Evolutionary conservation across 306 rosid genomes (phyloP).

Genomic region (Prinsepia uniflora): DNA sequence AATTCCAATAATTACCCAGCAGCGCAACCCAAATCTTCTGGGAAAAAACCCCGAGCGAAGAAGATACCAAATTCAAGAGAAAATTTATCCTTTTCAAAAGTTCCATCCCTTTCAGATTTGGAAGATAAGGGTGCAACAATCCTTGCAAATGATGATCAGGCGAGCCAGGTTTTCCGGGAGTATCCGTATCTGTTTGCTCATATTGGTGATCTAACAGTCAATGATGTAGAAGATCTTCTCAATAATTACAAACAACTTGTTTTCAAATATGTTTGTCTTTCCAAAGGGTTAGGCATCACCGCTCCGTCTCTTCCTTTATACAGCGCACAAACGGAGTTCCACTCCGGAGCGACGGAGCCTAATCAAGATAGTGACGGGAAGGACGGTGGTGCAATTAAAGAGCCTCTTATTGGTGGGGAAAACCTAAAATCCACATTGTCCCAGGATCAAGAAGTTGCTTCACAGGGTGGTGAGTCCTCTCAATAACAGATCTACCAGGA

Average conservation of each 20-base stretch:
- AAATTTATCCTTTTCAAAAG: conserved; percentile 40
- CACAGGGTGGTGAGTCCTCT: conserved; percentile 35
- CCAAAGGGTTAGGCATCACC: conserved; percentile 62
- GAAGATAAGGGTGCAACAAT: conserved; percentile 79
- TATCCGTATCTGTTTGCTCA: conserved; percentile 77
- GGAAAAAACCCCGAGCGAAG: conserved; percentile 37
- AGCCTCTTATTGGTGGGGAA: conserved; percentile 37
- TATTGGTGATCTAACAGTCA: conserved; percentile 66
- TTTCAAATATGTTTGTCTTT: conserved; percentile 75
- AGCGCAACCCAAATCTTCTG: conserved; percentile 38
- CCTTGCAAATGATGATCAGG: conserved; percentile 66
- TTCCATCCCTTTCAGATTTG: conserved; percentile 83
- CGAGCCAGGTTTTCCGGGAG: conserved; percentile 59
- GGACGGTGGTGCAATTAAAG: conserved; percentile 38
- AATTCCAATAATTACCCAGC: conserved; percentile 39
- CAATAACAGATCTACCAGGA: conserved; percentile 8
- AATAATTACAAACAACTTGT: conserved; percentile 79
- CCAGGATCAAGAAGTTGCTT: conserved; percentile 43
- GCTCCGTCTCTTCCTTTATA: conserved; percentile 37
- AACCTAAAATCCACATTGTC: conserved; percentile 41
- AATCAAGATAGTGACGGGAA: conserved; percentile 25
- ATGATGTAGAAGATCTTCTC: conserved; percentile 78
- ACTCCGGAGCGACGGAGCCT: conserved; percentile 29
- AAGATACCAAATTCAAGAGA: conserved; percentile 39
- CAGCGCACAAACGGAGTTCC: conserved; percentile 36